Base-by-base conservation (phyloP, 176 grass and related monocot genomes). In the Carex cristatella region DNA sequence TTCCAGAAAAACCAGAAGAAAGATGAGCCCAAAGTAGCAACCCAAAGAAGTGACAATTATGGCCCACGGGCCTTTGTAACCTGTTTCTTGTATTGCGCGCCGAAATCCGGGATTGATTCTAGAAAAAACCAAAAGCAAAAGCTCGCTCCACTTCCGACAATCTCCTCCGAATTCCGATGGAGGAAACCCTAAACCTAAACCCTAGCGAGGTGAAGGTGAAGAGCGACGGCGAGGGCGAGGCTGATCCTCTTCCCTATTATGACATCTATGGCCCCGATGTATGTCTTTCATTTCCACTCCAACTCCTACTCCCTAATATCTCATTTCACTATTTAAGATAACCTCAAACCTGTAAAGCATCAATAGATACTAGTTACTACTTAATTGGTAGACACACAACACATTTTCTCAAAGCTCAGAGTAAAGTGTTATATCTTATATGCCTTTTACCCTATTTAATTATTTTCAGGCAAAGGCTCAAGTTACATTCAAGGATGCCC, bases 391-490 rank as follows among this genome's bases (percentile, higher is more conserved):
- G 66, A 42, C 67, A 18, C 33, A 42, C 67, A 70, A 42, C 15
- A 8, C 12, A 42, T 70, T 18, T 70, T n/a, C 44, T 74, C 10
- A 51, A 13, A 74, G 10, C 61, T 64, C 3, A 0, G n/a, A 55
- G 10, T 56, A 19, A 51, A 2, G 37, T 23, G 7, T 60, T 38
- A 57, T 60, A 33, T 23, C 3, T 60, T 38, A 57, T 60, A 33
- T 79, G 53, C 48, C 35, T 61, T 75, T 56, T 51, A 19, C 79
- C 79, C 61, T 13, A 53, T 53, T 53, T 70, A 18, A 18, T 81
- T 83, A 27, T 81, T 38, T 91, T 35, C 76, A 99, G 93, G 96
- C 87, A 10, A 95, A 89, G 69, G 91, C 96, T 84, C 91, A 91
- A 77, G 85, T 94, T 85, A 42, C 86, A 83, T 99, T 89, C 66